phyloP scores from a whole-genome alignment of 1,139 yeast species.

The Saccharomyces hybrid region DNA sequence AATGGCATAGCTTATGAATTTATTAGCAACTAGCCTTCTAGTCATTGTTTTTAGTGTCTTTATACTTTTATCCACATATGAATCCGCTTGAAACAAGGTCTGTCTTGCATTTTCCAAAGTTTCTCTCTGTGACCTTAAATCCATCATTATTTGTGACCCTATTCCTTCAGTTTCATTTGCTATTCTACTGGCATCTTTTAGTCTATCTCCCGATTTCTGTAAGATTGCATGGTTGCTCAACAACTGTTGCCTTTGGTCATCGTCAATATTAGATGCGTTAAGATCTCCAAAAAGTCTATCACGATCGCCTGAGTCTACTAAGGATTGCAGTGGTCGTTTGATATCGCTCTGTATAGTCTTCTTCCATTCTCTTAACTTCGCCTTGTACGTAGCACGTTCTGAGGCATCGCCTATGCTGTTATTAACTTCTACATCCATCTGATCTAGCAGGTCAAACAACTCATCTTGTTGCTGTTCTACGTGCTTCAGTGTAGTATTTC shows the following conservation, averaged over 20 bases:
- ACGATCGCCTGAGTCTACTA: slow-evolving; percentile 26
- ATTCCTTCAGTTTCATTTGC: slow-evolving; percentile 89
- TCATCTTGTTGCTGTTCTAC: slow-evolving; percentile 30
- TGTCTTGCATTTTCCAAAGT: slow-evolving; percentile 80
- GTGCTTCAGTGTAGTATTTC: slow-evolving; percentile 21
- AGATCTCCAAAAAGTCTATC: slow-evolving; percentile 21
- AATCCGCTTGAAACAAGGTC: slow-evolving; percentile 83
- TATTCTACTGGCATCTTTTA: slow-evolving; percentile 79
- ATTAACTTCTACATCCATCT: slow-evolving; percentile 31
- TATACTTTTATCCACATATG: slow-evolving; percentile 83
- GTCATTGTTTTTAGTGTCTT: slow-evolving; percentile 89
- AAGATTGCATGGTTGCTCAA: slow-evolving; percentile 72
- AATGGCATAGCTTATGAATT: slow-evolving; percentile 88
- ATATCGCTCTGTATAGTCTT: slow-evolving; percentile 20
- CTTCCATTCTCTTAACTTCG: slow-evolving; percentile 27
- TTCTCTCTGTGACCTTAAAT: slow-evolving; percentile 87
- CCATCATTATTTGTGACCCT: slow-evolving; percentile 86
- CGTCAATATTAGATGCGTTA: slow-evolving; percentile 34
- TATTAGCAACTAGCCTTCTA: slow-evolving; percentile 89
- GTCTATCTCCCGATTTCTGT: slow-evolving; percentile 74
- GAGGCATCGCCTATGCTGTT: slow-evolving; percentile 18
- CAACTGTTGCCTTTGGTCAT: slow-evolving; percentile 75
- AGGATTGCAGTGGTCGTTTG: slow-evolving; percentile 22
- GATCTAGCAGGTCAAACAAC: slow-evolving; percentile 28
- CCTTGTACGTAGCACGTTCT: slow-evolving; percentile 22